Percentiles rank a stretch among this genome's conserved stretches.
phyloP scores from a whole-genome alignment of 129 eudicot genomes.

The Mikania micrantha region DNA sequence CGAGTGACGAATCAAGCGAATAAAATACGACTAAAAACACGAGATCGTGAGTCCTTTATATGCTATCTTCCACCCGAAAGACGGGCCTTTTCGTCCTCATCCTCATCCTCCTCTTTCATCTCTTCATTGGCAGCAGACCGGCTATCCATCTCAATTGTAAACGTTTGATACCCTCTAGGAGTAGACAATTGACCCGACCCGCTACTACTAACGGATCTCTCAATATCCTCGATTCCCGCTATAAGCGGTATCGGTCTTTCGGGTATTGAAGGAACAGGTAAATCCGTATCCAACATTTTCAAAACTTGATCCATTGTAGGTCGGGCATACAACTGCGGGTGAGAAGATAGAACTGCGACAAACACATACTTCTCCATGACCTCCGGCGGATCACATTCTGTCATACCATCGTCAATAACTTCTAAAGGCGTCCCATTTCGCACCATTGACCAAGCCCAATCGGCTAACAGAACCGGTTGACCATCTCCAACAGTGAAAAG shows the following conservation, averaged over 20 bases:
- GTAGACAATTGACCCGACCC: conserved; percentile 65
- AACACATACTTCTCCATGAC: conserved; percentile 73
- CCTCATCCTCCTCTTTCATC: conserved; percentile 13
- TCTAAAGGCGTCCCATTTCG: conserved; percentile 60
- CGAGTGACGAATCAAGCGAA: background rate
- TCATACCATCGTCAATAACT: conserved; percentile 57
- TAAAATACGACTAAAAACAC: background rate
- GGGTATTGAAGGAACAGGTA: conserved; percentile 66
- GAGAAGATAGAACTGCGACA: conserved; percentile 83
- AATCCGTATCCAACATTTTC: conserved; percentile 63
- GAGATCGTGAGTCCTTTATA: too few species aligned
- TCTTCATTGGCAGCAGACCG: conserved; percentile 10
- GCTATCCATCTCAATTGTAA: conserved; percentile 15
- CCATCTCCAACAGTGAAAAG: conserved; percentile 42
- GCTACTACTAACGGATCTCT: conserved; percentile 52
- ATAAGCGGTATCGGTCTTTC: conserved; percentile 75
- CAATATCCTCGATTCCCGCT: conserved; percentile 59
- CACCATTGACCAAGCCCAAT: conserved; percentile 94
- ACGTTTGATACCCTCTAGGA: conserved; percentile 48
- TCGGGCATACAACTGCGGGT: conserved; percentile 80
- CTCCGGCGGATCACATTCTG: conserved; percentile 56
- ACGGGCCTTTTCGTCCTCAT: conserved; percentile 14
- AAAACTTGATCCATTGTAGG: conserved; percentile 91
- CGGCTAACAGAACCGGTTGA: conserved; percentile 58
- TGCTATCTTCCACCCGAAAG: conserved; percentile 25